Evolutionary conservation across 192 early-diverging fungal species (phyloP).

Genomic region (Diversispora eburnea): DNA sequence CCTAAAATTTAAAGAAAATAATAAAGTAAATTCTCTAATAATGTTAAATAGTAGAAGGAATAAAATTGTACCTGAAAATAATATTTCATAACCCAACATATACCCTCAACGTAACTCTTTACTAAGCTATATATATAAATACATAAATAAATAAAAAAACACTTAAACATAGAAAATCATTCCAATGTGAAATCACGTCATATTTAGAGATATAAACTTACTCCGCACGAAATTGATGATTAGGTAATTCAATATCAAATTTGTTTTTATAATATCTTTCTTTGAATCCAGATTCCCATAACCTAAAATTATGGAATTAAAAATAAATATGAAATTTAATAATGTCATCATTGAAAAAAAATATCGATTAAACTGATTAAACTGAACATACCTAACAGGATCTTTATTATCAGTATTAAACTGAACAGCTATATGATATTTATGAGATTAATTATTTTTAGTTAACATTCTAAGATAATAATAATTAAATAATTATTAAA

Average conservation of each 20-base stretch:
- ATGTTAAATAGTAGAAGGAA: no score
- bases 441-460: no score
- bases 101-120: constrained; percentile 85
- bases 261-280: constrained; percentile 68
- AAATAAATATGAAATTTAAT: constrained; percentile 9
- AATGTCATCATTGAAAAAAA: neutral
- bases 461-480: no score
- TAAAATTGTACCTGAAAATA: constrained; percentile 69
- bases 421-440: no score
- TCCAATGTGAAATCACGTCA: neutral
- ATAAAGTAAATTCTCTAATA: neutral
- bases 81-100: constrained; percentile 95
- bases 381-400: constrained; percentile 35
- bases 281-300: constrained; percentile 79
- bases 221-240: constrained; percentile 53
- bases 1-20: constrained; percentile 34
- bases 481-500: neutral
- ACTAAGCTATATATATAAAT: constrained; percentile 43
- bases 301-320: constrained; percentile 35
- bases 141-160: no score
- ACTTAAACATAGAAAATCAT: neutral
- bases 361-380: neutral
- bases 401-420: constrained; percentile 56
- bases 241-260: constrained; percentile 59
- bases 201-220: constrained; percentile 33